Evolutionary conservation across 352 stramenopile genomes (phyloP).

Genomic region (Phytophthora rubi): DNA sequence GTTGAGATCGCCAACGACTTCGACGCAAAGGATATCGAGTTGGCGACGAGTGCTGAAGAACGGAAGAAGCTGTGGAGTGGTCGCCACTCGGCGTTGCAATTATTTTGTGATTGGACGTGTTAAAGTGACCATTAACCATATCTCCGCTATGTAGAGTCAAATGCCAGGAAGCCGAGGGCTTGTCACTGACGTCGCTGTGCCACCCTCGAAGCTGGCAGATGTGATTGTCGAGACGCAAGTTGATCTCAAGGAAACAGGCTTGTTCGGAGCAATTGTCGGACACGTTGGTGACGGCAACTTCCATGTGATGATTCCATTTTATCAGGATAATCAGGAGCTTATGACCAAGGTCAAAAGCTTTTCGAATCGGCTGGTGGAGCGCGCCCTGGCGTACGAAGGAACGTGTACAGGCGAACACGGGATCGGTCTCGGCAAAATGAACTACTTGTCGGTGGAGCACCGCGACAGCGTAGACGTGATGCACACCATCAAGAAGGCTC

Average conservation of each 20-base stretch:
- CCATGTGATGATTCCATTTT: slow-evolving; percentile 95
- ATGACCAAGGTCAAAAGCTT: slow-evolving; percentile 88
- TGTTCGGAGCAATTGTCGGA: slow-evolving; percentile 93
- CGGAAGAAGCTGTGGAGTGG: slow-evolving; percentile 82
- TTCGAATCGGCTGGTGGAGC: slow-evolving; percentile 75
- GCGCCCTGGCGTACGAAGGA: slow-evolving; percentile 87
- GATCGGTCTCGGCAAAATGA: slow-evolving; percentile 94
- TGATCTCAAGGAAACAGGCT: slow-evolving; percentile 83
- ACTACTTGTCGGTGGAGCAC: slow-evolving; percentile 91
- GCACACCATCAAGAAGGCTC: slow-evolving; percentile 91
- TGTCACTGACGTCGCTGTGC: slow-evolving; percentile 96
- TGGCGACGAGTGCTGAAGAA: slow-evolving; percentile 69
- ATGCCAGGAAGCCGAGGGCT: slow-evolving; percentile 81
- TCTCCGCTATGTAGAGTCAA: slow-evolving; percentile 47
- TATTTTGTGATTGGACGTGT: not conserved
- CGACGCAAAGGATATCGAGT: slow-evolving; percentile 75
- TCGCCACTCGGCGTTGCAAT: slow-evolving; percentile 57
- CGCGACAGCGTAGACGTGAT: slow-evolving; percentile 92
- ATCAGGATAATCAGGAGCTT: slow-evolving; percentile 82
- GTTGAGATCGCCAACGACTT: slow-evolving; percentile 88
- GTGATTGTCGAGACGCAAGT: slow-evolving; percentile 92
- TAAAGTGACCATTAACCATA: not conserved
- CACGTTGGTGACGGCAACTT: slow-evolving; percentile 97
- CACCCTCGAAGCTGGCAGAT: slow-evolving; percentile 92
- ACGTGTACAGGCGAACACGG: slow-evolving; percentile 98